Base-by-base conservation (phyloP, 1,284 basidiomycete genomes). In the Sanghuangporus sanghuang region DNA sequence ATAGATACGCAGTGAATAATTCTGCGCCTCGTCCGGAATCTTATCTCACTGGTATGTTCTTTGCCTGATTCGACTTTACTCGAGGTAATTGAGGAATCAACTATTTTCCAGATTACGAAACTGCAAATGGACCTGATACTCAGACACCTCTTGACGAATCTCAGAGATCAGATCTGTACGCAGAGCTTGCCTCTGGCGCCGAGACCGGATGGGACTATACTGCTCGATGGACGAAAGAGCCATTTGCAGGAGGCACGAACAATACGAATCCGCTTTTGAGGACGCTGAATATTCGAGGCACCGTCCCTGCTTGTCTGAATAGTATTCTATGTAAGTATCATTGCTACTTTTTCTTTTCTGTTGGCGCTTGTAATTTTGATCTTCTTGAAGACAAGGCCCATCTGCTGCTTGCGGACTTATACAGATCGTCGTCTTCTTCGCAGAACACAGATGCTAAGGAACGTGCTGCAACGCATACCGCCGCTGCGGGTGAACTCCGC, bases 11-110 rank as follows among this genome's bases (percentile, higher is more conserved):
- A 1, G 93, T 93, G 0, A 85, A 79, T 65, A 97, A 96, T 73
- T 88, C 79, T 32, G 95, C 92, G 0, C 95, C 95, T 27, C 82
- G 94, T n/a, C 95, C 95, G 0, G 95, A 97, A 75, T 92, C 89
- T 0, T 90, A 88, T 69, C 71, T 85, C 6, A 77, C 77, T 23
- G 84, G 85, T 83, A 64, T 27, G 75, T 71, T 38, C 57, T 57
- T 61, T 60, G 40, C 18, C 44, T 44, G 12, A 16, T 46, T 40
- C n/a, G 2, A 35, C 32, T 32, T 23, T 55, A 36, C 18, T 9
- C 54, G 27, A 59, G 12, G 23, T 21, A 27, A 23, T 18, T 58
- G 42, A 23, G 9, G 32, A 49, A 18, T 21, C 49, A 23, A 36
- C 39, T 40, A 78, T 74, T 66, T 66, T 74, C 14, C 79, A 82